These are phyloP conservation scores for Hippophae rhamnoides DNA, from an alignment of 306 rosid genomes.

Conservation along the genomic window DNA sequence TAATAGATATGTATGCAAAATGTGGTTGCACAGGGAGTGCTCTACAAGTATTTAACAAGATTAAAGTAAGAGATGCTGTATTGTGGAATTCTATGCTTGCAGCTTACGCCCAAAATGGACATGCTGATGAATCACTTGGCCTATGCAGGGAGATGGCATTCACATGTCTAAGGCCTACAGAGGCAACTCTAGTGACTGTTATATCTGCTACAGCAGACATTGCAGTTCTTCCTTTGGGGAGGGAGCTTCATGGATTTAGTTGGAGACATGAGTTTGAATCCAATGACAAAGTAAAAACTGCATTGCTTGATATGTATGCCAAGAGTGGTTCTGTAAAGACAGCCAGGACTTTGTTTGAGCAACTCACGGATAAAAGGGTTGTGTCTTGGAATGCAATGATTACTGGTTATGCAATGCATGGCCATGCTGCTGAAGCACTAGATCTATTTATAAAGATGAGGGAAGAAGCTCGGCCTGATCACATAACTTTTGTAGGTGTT, in stretches of 20 bases:
- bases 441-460: slow-evolving; percentile 20
- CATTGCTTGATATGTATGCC: slow-evolving; percentile 72
- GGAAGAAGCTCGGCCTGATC: slow-evolving; percentile 14
- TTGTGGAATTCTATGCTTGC: slow-evolving; percentile 79
- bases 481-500: slow-evolving; percentile 28
- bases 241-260: slow-evolving; percentile 57
- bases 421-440: slow-evolving; percentile 22
- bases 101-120: slow-evolving; percentile 63
- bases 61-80: slow-evolving; percentile 53
- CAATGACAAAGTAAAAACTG: slow-evolving; percentile 63
- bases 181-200: slow-evolving; percentile 57
- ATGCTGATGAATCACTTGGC: slow-evolving; percentile 41
- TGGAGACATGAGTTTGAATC: slow-evolving; percentile 52
- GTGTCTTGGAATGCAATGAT: slow-evolving; percentile 77
- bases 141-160: slow-evolving; percentile 52
- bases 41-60: slow-evolving; percentile 34
- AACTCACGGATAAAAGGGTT: slow-evolving; percentile 53
- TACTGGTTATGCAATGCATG: slow-evolving; percentile 54
- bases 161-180: slow-evolving; percentile 40
- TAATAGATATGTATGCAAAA: slow-evolving; percentile 66
- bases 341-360: slow-evolving; percentile 44
- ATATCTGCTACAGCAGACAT: slow-evolving; percentile 55
- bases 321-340: slow-evolving; percentile 58
- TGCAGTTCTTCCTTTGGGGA: slow-evolving; percentile 58
- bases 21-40: slow-evolving; percentile 57